Evolutionary conservation across 805 yeast genomes (phyloP), one percentile per base, ranked within the genome.

Genomic region (Candida wancherniae): DNA sequence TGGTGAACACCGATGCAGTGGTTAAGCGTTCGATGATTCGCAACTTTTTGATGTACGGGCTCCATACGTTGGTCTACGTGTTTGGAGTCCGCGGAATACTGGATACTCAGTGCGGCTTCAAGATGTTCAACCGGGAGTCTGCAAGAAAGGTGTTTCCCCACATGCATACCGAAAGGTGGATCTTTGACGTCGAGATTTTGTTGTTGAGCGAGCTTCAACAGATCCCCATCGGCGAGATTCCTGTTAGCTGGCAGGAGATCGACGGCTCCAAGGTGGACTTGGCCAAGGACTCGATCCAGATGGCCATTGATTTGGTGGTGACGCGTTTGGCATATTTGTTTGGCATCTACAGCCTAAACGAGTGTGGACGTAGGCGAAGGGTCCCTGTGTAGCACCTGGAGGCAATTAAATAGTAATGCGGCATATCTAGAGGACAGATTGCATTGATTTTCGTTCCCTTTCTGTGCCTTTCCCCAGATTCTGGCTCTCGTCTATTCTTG

Each of bases 81-180:
- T 90, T 92, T 63, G 98, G 98, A 10, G 84, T 92, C 27, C 70
- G 94, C 44, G 70, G 77, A 5, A 77, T 92, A 39, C 76, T 81
- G 38, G 98, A 92, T 57, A 92, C 98, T 8, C 98, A 92, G 63
- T 92, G 98, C 63, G 98, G 98, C 2, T 92, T 92, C 64, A 92
- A 92, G 58, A 62, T 92, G 57, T 92, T 90, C 58, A 84, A 90
- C 45, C 73, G 77, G 38, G 61, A 68, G 6, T 81, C 96, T 0
- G 72, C 80, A 15, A 50, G 47, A 11, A 48, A 49, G 31, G 84
- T 92, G 24, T 86, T 87, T 57, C 96, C 97, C 2, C 78, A 73
- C 44, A 74, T 92, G 83, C 97, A 90, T 56, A 90, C 95, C 8
- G 98, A 92, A 58, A 80, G 97, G 31, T 92, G 98, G 98, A 92